These are phyloP conservation scores for Pleurostoma richardsiae DNA, from an alignment of 2,329 filamentous ascomycete genomes.

Conservation along the genomic window DNA sequence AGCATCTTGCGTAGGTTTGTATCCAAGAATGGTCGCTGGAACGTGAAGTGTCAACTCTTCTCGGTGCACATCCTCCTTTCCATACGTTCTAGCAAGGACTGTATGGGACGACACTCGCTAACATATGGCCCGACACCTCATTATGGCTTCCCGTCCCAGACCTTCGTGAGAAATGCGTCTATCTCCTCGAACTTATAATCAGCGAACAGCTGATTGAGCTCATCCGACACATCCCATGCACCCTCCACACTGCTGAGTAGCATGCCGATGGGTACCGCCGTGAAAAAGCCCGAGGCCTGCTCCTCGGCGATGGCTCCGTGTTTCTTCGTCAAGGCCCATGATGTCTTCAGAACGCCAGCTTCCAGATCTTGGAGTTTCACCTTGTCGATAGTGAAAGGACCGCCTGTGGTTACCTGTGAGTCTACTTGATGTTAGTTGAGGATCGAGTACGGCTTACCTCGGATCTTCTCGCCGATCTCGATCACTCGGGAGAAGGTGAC, in stretches of 20 bases:
- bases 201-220: constrained; percentile 37
- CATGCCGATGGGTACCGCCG: constrained; percentile 31
- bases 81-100: too few relatives aligned
- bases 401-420: constrained; percentile 16
- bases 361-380: constrained; percentile 41
- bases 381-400: constrained; percentile 34
- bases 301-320: constrained; percentile 28
- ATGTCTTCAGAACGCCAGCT: constrained; percentile 29
- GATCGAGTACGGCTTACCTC: constrained; percentile 2
- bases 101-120: too few relatives aligned
- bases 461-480: constrained; percentile 22
- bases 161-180: constrained; percentile 32
- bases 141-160: constrained; percentile 26
- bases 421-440: not conserved
- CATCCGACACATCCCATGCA: constrained; percentile 34
- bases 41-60: too few relatives aligned
- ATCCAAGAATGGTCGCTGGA: too few relatives aligned
- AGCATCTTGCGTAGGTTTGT: too few relatives aligned
- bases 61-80: too few relatives aligned
- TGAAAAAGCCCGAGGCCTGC: constrained; percentile 23
- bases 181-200: constrained; percentile 32
- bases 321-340: constrained; percentile 30
- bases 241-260: constrained; percentile 33
- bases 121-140: not conserved
- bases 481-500: constrained; percentile 30